Conservation (phyloP, 1,284 basidiomycete genomes). For the Blastosporella zonata region DNA sequence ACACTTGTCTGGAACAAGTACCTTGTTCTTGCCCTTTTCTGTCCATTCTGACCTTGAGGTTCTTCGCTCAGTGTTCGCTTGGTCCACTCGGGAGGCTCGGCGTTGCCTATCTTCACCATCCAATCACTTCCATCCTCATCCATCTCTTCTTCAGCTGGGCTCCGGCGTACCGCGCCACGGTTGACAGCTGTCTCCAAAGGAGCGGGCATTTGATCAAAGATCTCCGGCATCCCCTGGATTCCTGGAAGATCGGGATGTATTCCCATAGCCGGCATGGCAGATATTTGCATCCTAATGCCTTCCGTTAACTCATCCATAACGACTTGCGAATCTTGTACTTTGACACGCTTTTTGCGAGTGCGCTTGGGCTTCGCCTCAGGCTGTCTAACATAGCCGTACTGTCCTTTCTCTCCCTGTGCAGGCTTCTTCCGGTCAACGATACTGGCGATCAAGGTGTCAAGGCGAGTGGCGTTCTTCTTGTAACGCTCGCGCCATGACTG, state of each 20-base stretch:
- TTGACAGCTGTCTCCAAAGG: slow-evolving; percentile 17
- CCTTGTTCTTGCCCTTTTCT: slow-evolving; percentile 32
- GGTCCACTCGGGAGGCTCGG: slow-evolving; percentile 64
- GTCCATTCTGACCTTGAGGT: slow-evolving; percentile 27
- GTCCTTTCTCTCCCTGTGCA: slow-evolving; percentile 65
- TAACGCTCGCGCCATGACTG: slow-evolving; percentile 84
- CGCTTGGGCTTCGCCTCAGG: slow-evolving; percentile 63
- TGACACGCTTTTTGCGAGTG: slow-evolving; percentile 45
- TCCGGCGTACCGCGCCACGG: slow-evolving; percentile 26
- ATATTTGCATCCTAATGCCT: slow-evolving; percentile 21
- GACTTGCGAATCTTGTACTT: slow-evolving; percentile 25
- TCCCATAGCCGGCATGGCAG: slow-evolving; percentile 11
- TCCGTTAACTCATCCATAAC: slow-evolving; percentile 22
- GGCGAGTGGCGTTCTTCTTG: slow-evolving; percentile 70
- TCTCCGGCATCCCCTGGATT: slow-evolving; percentile 9
- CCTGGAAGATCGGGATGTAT: slow-evolving; percentile 13
- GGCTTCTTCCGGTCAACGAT: slow-evolving; percentile 69
- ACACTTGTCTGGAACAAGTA: slow-evolving; percentile 12
- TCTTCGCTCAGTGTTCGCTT: slow-evolving; percentile 50
- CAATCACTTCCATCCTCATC: slow-evolving; percentile 62
- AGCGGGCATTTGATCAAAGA: slow-evolving; percentile 21
- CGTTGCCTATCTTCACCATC: slow-evolving; percentile 59
- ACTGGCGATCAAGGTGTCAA: slow-evolving; percentile 58
- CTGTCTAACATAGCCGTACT: slow-evolving; percentile 73
- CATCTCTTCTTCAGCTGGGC: slow-evolving; percentile 52